Base-by-base conservation (phyloP, 345 rosid genomes). In the Tarenaya hassleriana region DNA sequence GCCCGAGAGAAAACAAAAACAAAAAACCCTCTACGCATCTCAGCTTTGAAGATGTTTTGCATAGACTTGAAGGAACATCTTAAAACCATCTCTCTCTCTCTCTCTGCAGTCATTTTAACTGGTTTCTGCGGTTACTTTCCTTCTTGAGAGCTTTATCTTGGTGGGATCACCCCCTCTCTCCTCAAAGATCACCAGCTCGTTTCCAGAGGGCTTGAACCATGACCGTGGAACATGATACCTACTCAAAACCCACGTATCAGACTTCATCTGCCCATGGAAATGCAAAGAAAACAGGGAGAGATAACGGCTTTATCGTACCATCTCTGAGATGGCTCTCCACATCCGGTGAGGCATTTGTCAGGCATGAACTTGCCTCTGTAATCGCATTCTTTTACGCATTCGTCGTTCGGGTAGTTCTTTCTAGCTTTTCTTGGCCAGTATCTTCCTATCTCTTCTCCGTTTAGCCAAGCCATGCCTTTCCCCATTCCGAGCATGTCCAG, bases 371-470 rank as follows among this genome's bases (percentile, higher is more conserved):
- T 68, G 69, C 94, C 96, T 62, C 94, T 73, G 67, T 85, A 88
- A 47, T 85, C 75, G 17, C 98, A 92, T 63, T 74, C 79, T 44
- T 75, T 43, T 40, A 72, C 78, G n/a, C 96, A 85, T 10, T 73
- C 64, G 11, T 66, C 82, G 41, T 71, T 67, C 7, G 49, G 39
- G 51, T 73, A 66, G 63, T 74, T 77, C 71, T 67, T 55, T 69
- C 76, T 75, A 10, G 83, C 70, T 44, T 63, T 53, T 64, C 75
- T 74, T 3, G 83, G 88, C 86, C 86, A 92, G 63, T 79, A 92
- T 72, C 94, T 88, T 58, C 98, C 98, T 41, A 92, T 83, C 63
- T 81, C 89, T 77, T 92, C 86, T n/a, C 98, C 98, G 18, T 88
- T 85, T 73, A 92, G 69, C 98, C 98, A 88, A 38, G 94, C 98